These are phyloP conservation scores for Mediolabrus comicus DNA, from an alignment of 108 stramenopile genomes.

Conservation along the genomic window DNA sequence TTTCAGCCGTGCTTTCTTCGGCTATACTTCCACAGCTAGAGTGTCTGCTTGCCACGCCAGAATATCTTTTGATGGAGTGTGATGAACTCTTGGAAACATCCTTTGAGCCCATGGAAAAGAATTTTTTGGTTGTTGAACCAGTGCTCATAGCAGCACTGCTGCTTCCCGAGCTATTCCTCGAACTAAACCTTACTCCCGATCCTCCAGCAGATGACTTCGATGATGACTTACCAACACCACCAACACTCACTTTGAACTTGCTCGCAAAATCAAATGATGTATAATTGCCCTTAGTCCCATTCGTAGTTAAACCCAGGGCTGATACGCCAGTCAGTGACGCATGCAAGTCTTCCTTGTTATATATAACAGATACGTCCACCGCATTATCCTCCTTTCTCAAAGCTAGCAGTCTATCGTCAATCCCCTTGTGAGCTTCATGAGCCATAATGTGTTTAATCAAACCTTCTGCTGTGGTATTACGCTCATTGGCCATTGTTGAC, in stretches of 20 bases:
- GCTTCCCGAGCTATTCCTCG: not conserved
- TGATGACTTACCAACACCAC: not conserved
- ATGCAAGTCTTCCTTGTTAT: not conserved
- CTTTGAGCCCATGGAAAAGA: not conserved
- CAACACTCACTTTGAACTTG: not conserved
- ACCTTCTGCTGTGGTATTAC: conserved; percentile 11
- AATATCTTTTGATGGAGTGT: no score
- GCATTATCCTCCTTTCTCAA: conserved; percentile 20
- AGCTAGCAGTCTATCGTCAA: conserved; percentile 24
- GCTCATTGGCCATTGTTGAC: conserved; percentile 15
- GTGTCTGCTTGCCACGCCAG: not conserved
- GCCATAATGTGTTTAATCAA: conserved; percentile 36
- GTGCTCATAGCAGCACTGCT: not conserved
- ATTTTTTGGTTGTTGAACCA: not conserved
- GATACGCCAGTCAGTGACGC: not conserved
- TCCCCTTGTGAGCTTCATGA: conserved; percentile 33
- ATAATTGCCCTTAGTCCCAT: not conserved
- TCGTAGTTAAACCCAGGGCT: not conserved
- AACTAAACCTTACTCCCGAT: no score
- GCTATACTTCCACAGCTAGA: not conserved
- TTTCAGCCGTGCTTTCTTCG: not conserved
- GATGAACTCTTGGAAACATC: not conserved
- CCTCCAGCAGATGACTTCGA: not conserved
- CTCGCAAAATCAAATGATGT: not conserved
- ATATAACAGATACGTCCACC: not conserved